Evolutionary conservation across 345 rosid genomes (phyloP).

Genomic region (Dimocarpus longan): DNA sequence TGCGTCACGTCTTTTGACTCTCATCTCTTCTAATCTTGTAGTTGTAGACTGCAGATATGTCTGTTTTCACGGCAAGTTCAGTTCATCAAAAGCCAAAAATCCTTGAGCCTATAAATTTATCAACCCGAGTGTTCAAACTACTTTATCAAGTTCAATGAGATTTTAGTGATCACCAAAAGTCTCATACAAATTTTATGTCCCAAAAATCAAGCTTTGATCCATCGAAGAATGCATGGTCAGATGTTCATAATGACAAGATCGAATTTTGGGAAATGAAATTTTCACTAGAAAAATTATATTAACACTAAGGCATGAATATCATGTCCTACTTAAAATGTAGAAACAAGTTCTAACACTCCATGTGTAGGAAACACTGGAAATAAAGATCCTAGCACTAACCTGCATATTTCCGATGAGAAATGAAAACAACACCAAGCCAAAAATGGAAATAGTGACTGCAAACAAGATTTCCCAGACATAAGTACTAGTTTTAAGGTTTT

Average conservation of each 20-base stretch:
- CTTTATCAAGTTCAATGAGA: neutral
- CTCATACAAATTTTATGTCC: neutral
- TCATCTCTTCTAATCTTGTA: constrained; percentile 83
- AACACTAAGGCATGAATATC: no score
- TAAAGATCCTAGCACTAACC: constrained; percentile 42
- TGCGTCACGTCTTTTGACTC: constrained; percentile 80
- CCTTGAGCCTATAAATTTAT: neutral
- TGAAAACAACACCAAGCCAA: constrained; percentile 71
- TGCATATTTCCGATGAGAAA: constrained; percentile 91
- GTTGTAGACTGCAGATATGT: constrained; percentile 81
- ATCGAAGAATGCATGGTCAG: no score
- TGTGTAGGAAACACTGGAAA: neutral
- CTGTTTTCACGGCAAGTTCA: constrained; percentile 37
- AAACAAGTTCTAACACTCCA: neutral
- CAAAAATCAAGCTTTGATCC: no score
- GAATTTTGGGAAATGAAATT: no score
- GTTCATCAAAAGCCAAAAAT: constrained; percentile 19
- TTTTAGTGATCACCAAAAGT: neutral
- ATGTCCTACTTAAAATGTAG: neutral
- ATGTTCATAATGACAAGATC: no score
- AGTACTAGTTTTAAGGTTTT: constrained; percentile 75
- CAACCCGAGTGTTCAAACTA: neutral
- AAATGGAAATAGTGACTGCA: constrained; percentile 66
- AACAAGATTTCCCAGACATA: constrained; percentile 71
- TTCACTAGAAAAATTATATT: no score